Conservation (phyloP, 2,329 filamentous ascomycete species). For the Stachybotrys echinatus region DNA sequence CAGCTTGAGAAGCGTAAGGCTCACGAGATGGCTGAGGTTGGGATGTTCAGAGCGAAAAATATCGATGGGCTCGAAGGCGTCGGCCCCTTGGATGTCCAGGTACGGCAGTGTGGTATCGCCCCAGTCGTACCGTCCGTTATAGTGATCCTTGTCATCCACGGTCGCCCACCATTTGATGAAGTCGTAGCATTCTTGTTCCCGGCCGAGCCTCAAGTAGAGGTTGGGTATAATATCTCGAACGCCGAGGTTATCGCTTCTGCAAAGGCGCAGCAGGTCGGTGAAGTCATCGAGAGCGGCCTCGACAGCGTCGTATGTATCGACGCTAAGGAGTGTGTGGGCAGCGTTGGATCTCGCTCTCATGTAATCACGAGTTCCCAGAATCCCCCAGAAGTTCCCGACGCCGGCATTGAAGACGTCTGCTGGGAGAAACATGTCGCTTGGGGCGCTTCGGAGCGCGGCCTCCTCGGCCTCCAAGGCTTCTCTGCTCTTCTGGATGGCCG, state of each 20-base stretch:
- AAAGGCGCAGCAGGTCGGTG: slow-evolving; percentile 11
- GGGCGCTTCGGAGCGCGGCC: slow-evolving; percentile 19
- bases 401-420: slow-evolving; percentile 27
- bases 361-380: slow-evolving; percentile 30
- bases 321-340: neutral
- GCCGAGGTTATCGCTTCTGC: slow-evolving; percentile 14
- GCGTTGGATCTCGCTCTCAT: slow-evolving; percentile 18
- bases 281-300: neutral
- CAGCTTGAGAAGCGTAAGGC: slow-evolving; percentile 7
- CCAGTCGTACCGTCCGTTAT: slow-evolving; percentile 27
- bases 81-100: slow-evolving; percentile 27
- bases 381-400: slow-evolving; percentile 32
- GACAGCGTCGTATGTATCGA: neutral
- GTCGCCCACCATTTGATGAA: slow-evolving; percentile 42
- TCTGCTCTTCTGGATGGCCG: slow-evolving; percentile 23
- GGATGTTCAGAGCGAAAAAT: neutral
- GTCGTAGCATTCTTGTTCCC: slow-evolving; percentile 34
- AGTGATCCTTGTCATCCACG: too few relatives aligned
- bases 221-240: slow-evolving; percentile 14
- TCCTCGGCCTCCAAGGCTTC: slow-evolving; percentile 26
- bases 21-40: slow-evolving; percentile 6
- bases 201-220: slow-evolving; percentile 21
- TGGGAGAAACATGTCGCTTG: slow-evolving; percentile 17
- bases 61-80: slow-evolving; percentile 28
- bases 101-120: slow-evolving; percentile 14